These are phyloP conservation scores for Pestalotiopsis sp. DNA, from an alignment of 2,329 filamentous ascomycete species.

Conservation along the genomic window DNA sequence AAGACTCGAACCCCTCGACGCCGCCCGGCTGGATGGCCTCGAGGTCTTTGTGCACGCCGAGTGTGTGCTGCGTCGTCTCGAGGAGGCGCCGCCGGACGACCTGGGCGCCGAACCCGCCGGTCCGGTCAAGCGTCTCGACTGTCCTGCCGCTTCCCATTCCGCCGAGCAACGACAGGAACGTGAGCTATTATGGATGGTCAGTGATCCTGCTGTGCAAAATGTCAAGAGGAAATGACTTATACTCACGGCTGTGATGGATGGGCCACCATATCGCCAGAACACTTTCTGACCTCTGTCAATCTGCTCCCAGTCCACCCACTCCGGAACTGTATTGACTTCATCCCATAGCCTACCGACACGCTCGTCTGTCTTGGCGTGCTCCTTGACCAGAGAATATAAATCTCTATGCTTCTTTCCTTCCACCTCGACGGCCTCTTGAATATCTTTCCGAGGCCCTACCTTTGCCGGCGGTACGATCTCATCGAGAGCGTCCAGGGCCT, in stretches of 20 bases:
- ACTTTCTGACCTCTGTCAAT: conserved; percentile 75
- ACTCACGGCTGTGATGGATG: conserved; percentile 60
- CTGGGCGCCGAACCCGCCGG: conserved; percentile 72
- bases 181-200: conserved; percentile 38
- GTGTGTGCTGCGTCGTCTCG: conserved; percentile 76
- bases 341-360: conserved; percentile 62
- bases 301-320: conserved; percentile 80
- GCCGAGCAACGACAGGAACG: conserved; percentile 64
- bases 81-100: conserved; percentile 64
- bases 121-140: conserved; percentile 73
- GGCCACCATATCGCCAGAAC: conserved; percentile 75
- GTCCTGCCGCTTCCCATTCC: conserved; percentile 74
- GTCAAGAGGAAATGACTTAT: too few relatives aligned
- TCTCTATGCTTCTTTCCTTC: conserved; percentile 50
- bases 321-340: conserved; percentile 67
- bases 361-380: conserved; percentile 59
- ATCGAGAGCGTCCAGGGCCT: conserved; percentile 66
- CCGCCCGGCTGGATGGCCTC: conserved; percentile 70
- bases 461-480: conserved; percentile 53
- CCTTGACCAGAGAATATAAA: conserved; percentile 63
- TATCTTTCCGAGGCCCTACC: conserved; percentile 3
- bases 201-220: background rate
- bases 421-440: conserved; percentile 17
- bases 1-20: conserved; percentile 60
- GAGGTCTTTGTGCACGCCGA: conserved; percentile 69